These are phyloP conservation scores for Thermomyces lanuginosus DNA, from an alignment of 2,329 filamentous ascomycete genomes.

Conservation along the genomic window DNA sequence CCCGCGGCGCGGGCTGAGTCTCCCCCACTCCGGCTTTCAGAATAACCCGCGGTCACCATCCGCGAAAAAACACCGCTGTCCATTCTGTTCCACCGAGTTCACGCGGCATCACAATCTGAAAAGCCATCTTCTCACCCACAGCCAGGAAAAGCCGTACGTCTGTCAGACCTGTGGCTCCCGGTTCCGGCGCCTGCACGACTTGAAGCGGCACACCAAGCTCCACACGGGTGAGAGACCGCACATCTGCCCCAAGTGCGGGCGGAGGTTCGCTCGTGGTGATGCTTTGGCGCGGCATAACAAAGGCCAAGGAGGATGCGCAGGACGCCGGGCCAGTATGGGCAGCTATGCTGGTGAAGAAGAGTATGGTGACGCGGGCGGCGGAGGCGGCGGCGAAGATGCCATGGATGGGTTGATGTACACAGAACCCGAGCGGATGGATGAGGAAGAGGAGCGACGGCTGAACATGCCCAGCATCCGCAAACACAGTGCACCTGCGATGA, in stretches of 20 bases:
- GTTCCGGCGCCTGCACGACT: conserved; percentile 80
- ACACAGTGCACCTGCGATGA: conserved; percentile 41
- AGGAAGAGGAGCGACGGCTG: conserved; percentile 31
- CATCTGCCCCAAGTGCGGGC: conserved; percentile 83
- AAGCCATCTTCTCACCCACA: conserved; percentile 91
- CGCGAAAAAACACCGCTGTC: conserved; percentile 86
- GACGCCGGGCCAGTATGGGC: conserved; percentile 70
- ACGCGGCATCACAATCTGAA: conserved; percentile 96
- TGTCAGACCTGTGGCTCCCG: conserved; percentile 87
- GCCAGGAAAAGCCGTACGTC: conserved; percentile 92
- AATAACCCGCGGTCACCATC: conserved; percentile 53
- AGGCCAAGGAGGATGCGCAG: conserved; percentile 86
- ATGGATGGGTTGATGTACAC: conserved; percentile 50
- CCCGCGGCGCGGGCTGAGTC: conserved; percentile 41
- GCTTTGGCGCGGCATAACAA: conserved; percentile 90
- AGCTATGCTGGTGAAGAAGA: conserved; percentile 70
- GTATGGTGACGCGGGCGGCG: conserved; percentile 30
- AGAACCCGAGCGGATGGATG: conserved; percentile 34
- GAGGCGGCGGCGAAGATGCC: conserved; percentile 35
- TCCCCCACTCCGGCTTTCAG: conserved; percentile 39
- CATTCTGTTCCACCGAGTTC: conserved; percentile 91
- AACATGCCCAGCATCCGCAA: conserved; percentile 57
- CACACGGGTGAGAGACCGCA: conserved; percentile 94
- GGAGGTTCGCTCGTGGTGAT: conserved; percentile 89
- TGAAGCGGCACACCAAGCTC: conserved; percentile 91